Conservation (phyloP, 78 protist species). For the Diacronema lutheri region DNA sequence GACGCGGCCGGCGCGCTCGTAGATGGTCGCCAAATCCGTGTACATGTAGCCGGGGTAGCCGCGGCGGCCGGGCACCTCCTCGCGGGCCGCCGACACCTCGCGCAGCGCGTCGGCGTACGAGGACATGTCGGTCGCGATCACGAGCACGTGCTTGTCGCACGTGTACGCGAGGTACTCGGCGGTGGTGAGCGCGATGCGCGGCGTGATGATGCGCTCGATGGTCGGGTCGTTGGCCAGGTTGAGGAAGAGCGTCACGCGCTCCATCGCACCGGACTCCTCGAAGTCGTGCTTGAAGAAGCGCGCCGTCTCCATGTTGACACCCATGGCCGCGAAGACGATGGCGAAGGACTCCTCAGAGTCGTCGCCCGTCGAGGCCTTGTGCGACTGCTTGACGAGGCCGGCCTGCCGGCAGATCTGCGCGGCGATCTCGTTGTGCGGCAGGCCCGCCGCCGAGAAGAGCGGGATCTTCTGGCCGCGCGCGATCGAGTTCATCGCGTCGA, state of each 20-base stretch:
- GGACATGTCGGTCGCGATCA: slow-evolving; percentile 98
- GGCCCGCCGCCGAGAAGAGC: slow-evolving; percentile 98
- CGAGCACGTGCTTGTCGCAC: slow-evolving; percentile 98
- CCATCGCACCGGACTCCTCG: slow-evolving; percentile 93
- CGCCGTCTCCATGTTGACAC: slow-evolving; percentile 98
- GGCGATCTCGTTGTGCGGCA: slow-evolving; percentile 98
- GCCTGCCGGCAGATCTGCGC: slow-evolving; percentile 97
- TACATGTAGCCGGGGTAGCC: slow-evolving; percentile 99
- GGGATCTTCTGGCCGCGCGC: slow-evolving; percentile 99
- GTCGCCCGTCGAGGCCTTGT: slow-evolving; percentile 58
- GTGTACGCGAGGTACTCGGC: slow-evolving; percentile 93
- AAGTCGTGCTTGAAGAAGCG: slow-evolving; percentile 95
- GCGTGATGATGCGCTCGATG: slow-evolving; percentile 99
- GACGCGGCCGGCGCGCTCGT: slow-evolving; percentile 99
- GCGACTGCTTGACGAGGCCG: slow-evolving; percentile 89
- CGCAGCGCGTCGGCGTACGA: slow-evolving; percentile 99
- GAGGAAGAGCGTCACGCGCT: slow-evolving; percentile 93
- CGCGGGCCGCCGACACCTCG: slow-evolving; percentile 94
- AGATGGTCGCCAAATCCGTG: slow-evolving; percentile 98
- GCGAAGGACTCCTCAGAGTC: slow-evolving; percentile 93
- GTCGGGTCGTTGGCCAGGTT: slow-evolving; percentile 99
- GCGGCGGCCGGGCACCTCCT: slow-evolving; percentile 93
- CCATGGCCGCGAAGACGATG: slow-evolving; percentile 99
- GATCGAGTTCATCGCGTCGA: slow-evolving; percentile 97
- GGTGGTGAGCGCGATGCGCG: slow-evolving; percentile 54